Evolutionary conservation across 257 asterid genomes (phyloP).

Genomic region (Ligustrum vulgare): DNA sequence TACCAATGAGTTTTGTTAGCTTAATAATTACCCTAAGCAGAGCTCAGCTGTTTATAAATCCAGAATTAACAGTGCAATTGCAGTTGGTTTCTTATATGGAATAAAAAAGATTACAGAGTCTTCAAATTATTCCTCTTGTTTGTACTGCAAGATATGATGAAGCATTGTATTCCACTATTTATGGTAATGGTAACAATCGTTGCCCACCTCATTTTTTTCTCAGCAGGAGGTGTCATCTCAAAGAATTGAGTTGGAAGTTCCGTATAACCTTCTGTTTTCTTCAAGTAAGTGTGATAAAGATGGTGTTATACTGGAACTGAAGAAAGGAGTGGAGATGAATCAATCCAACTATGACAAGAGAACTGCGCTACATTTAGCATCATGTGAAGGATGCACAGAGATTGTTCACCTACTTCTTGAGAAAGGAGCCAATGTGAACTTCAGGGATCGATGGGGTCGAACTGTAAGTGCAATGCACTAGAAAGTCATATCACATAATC

Average conservation of each 20-base stretch:
- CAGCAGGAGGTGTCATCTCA: conserved; percentile 36
- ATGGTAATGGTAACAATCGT: background rate
- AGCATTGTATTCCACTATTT: conserved; percentile 3
- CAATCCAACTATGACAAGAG: conserved; percentile 62
- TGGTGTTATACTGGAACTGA: conserved; percentile 56
- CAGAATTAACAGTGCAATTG: background rate
- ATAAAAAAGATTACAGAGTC: background rate
- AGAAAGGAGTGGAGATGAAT: conserved; percentile 49
- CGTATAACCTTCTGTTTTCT: conserved; percentile 57
- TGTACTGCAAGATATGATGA: background rate
- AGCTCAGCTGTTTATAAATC: background rate
- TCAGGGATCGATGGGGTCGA: conserved; percentile 71
- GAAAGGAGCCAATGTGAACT: conserved; percentile 59
- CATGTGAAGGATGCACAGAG: conserved; percentile 60
- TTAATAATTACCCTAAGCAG: background rate
- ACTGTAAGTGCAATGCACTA: conserved; percentile 47
- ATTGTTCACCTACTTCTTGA: conserved; percentile 54
- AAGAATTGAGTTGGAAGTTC: conserved; percentile 40
- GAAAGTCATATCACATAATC: conserved; percentile 2
- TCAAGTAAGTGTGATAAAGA: conserved; percentile 57
- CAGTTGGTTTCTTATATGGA: background rate
- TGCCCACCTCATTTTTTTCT: conserved; percentile 7
- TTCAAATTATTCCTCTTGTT: background rate
- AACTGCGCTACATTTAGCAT: conserved; percentile 67
- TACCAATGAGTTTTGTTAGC: background rate